Conservation (phyloP, 345 rosid genomes). For the Nasturtium officinale region DNA sequence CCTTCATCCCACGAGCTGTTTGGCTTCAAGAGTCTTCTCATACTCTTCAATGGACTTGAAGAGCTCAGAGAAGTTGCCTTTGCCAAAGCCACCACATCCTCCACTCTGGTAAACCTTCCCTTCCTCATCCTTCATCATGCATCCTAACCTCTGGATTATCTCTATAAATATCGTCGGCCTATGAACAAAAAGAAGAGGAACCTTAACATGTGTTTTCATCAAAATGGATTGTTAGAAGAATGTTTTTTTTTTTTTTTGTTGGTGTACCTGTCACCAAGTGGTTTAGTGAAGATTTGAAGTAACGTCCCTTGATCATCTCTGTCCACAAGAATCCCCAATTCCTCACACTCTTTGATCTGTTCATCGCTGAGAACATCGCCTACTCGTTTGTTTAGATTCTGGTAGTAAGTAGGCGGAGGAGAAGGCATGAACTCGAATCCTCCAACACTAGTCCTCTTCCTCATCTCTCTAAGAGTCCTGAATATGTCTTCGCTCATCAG, state of each 20-base stretch:
- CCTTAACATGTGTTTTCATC: neutral
- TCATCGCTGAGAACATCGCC: constrained; percentile 79
- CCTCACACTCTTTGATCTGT: constrained; percentile 85
- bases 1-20: constrained; percentile 38
- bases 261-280: constrained; percentile 80
- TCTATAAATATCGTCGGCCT: constrained; percentile 97
- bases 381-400: constrained; percentile 68
- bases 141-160: constrained; percentile 90
- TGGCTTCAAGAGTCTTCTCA: constrained; percentile 84
- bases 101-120: constrained; percentile 84
- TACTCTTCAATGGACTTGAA: constrained; percentile 93
- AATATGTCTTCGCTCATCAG: constrained; percentile 74
- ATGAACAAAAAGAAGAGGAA: constrained; percentile 15
- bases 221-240: neutral
- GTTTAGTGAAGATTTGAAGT: constrained; percentile 96
- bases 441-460: constrained; percentile 73
- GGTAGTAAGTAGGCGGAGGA: constrained; percentile 84
- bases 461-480: constrained; percentile 78
- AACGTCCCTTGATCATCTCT: constrained; percentile 94
- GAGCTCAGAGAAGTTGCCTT: constrained; percentile 93
- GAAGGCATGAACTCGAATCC: constrained; percentile 96
- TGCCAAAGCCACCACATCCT: constrained; percentile 95
- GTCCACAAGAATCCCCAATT: constrained; percentile 87
- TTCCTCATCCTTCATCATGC: constrained; percentile 67
- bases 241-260: too few relatives aligned